Base-by-base conservation (phyloP, 1,284 basidiomycete genomes). In the Inonotus hispidus region DNA sequence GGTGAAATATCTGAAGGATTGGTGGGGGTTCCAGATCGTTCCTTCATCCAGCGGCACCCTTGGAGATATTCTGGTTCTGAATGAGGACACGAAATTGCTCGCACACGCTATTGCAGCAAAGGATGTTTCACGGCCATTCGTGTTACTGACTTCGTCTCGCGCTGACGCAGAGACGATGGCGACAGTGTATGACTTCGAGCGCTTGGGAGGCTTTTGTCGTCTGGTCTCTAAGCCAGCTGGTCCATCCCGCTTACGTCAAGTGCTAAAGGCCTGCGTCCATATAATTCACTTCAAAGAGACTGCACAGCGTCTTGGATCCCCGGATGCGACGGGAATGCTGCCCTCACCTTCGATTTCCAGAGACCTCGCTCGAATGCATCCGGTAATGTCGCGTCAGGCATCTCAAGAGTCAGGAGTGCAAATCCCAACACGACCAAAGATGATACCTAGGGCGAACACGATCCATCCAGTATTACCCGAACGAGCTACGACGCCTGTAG, bases 161-260 rank as follows among this genome's bases (percentile, higher is more conserved):
- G 87, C 87, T 29, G 87, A 83, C 70, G 78, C 84, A 5, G 75
- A 80, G 47, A 72, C 89, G 64, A 81, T 87, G 82, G 73, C 78
- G 27, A 78, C 84, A 54, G 81, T 86, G 64, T 82, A 79, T 63
- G 84, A 87, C 25, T 88, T 90, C 69, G 90, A 93, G 69, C 79
- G 79, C 29, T 82, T 85, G n/a, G 94, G 94, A 19, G 93, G 94
- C 32, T 90, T 93, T 72, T 92, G 90, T 71, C 84, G 92, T 14
- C 79, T 94, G 41, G 74, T 96, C 23, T 92, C 90, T 80, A 98
- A 98, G 72, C 95, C 95, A 2, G 87, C 87, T 29, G 93, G 94
- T 0, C 95, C 94, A 0, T 83, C 84, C 54, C 84, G 88, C 35
- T 77, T 97, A 58, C 82, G 86, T 38, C 71, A 80, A 14, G 82